Base-by-base conservation (phyloP, 2,329 filamentous ascomycete genomes). In the Fusarium sp. region DNA sequence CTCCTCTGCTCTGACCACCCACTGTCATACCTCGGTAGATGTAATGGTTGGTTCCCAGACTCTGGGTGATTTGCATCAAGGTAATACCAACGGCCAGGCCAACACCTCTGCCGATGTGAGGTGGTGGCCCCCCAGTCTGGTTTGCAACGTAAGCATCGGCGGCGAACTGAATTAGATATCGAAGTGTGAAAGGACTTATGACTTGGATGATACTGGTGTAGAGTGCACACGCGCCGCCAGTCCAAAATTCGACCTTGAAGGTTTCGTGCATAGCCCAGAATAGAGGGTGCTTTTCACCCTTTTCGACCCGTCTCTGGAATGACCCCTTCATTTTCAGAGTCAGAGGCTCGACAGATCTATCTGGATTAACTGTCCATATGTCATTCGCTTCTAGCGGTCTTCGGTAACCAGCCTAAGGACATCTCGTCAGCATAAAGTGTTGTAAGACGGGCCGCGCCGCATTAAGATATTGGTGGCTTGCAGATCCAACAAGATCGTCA, bases 1-100 rank as follows among this genome's bases (percentile, higher is more conserved):
- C 91, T 2, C 91, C 94, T 77, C 95, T 88, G 10, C 88, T 83
- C 81, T 98, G 91, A 1, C 94, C 96, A 68, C 95, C 96, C 41
- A 97, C 89, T 82, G 97, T 90, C 92, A 97, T 97, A 24, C 95
- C 94, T 24, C 91, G 89, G 76, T 95, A 98, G 76, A 98, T 91
- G 81, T 97, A 98, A 76, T 98, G 95, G 76, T 94, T 97, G 4
- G 90, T 93, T 27, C 89, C 89, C 69, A 97, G 76, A 78, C 92
- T 95, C 80, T 97, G 93, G 13, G 91, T 77, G 22, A 94, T 85
- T 79, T 98, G 94, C 93, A 98, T 96, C 44, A 86, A 79, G 1
- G 92, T 94, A 60, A 98, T 91, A 11, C 93, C 95, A 59, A 98
- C 79, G 3, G 94, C 94, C 32, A 97, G 83, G 1, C 94, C 95